Evolutionary conservation across 2,329 filamentous ascomycete genomes (phyloP).

Genomic region (Phoma sp.): DNA sequence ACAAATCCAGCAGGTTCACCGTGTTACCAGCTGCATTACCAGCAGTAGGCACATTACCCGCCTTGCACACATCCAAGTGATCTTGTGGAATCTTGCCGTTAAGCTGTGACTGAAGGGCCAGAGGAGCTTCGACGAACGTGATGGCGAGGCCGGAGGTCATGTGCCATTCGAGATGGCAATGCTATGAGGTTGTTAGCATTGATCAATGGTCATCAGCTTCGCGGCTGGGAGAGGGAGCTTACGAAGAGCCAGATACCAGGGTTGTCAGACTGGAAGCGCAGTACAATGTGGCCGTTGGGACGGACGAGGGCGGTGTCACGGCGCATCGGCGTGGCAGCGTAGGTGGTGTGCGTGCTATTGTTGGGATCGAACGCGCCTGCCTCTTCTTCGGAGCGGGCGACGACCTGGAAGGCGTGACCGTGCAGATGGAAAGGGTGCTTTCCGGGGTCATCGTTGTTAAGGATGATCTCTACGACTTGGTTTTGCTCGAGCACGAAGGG

Average conservation of each 20-base stretch:
- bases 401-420: constrained; percentile 51
- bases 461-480: constrained; percentile 73
- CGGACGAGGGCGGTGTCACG: constrained; percentile 63
- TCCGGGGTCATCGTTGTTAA: constrained; percentile 78
- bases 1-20: constrained; percentile 64
- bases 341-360: constrained; percentile 40
- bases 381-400: constrained; percentile 42
- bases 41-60: constrained; percentile 56
- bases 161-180: constrained; percentile 50
- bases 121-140: constrained; percentile 60
- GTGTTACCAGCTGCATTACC: constrained; percentile 83
- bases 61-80: constrained; percentile 67
- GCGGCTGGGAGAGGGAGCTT: background rate
- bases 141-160: constrained; percentile 58
- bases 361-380: constrained; percentile 57
- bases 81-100: constrained; percentile 67
- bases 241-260: constrained; percentile 46
- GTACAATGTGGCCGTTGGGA: constrained; percentile 62
- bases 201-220: no score
- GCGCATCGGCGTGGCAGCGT: constrained; percentile 52
- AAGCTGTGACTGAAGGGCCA: constrained; percentile 64
- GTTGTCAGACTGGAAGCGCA: constrained; percentile 64
- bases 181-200: background rate
- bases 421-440: constrained; percentile 77
- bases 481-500: constrained; percentile 71